phyloP scores from a whole-genome alignment of 805 yeast genomes.

The Metschnikowia shivogae region DNA sequence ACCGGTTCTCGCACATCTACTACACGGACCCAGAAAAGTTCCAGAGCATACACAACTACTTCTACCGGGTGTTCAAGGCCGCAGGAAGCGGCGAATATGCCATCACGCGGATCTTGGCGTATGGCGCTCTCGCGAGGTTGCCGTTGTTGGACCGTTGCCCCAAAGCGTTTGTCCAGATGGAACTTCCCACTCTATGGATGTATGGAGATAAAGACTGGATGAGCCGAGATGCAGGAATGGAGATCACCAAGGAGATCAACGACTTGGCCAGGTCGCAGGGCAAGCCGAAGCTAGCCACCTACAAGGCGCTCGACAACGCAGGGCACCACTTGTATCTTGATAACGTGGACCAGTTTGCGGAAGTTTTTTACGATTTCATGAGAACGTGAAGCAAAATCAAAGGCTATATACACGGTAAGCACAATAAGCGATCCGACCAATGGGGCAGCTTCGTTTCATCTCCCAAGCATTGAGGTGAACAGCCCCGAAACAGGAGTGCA shows the following conservation, averaged over 20 bases:
- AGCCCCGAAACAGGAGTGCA: neutral
- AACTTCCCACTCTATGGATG: conserved; percentile 51
- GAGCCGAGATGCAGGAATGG: conserved; percentile 55
- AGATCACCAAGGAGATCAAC: conserved; percentile 23
- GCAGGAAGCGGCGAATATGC: conserved; percentile 65
- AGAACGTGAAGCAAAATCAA: neutral
- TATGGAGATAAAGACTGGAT: conserved; percentile 74
- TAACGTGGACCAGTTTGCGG: conserved; percentile 38
- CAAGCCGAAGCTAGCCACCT: conserved; percentile 17
- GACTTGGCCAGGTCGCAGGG: conserved; percentile 9
- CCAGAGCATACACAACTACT: conserved; percentile 49
- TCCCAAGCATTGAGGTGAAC: neutral
- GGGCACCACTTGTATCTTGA: conserved; percentile 57
- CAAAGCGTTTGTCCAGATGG: conserved; percentile 34
- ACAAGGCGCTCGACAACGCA: conserved; percentile 36
- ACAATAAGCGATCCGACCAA: too few relatives aligned
- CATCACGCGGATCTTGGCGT: conserved; percentile 54
- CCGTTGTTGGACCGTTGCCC: conserved; percentile 55
- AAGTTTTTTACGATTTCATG: conserved; percentile 5
- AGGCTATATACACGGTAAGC: too few relatives aligned
- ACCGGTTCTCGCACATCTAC: conserved; percentile 41
- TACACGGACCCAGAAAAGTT: conserved; percentile 28
- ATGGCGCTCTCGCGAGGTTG: conserved; percentile 53
- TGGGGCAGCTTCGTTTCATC: too few relatives aligned
- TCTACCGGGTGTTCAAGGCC: conserved; percentile 49